Conservation (phyloP, 2,329 filamentous ascomycete genomes). For the Exophiala alcalophila region DNA sequence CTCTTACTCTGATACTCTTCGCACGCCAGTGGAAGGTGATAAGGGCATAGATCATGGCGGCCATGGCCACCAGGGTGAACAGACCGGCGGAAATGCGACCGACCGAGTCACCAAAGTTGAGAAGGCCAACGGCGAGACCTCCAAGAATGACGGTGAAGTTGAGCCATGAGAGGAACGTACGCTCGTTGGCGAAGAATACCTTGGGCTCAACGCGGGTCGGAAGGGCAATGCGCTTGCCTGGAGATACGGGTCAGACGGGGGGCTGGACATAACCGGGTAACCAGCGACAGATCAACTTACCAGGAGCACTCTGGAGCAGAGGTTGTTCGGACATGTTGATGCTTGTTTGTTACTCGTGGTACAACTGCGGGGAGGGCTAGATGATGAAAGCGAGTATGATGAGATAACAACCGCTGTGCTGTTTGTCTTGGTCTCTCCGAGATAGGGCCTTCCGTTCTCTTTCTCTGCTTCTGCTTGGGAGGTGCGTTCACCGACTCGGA, state of each 20-base stretch:
- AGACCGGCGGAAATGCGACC: constrained; percentile 91
- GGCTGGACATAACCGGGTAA: not conserved
- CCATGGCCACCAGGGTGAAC: constrained; percentile 92
- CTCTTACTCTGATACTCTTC: constrained; percentile 83
- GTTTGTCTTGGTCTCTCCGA: not conserved
- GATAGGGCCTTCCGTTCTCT: not conserved
- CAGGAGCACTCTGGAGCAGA: constrained; percentile 88
- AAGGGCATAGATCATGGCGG: constrained; percentile 91
- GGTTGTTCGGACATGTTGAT: constrained; percentile 87
- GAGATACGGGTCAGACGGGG: constrained; percentile 19
- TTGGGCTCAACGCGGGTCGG: constrained; percentile 98
- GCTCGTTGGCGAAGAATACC: constrained; percentile 99
- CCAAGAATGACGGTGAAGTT: constrained; percentile 99
- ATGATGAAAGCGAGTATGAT: not conserved
- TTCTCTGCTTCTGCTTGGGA: not conserved
- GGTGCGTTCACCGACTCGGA: not conserved
- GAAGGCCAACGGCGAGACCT: constrained; percentile 90
- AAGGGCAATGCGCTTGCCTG: constrained; percentile 97
- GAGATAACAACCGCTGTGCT: not conserved
- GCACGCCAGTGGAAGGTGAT: constrained; percentile 97
- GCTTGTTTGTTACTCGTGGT: not conserved
- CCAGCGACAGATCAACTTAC: constrained; percentile 50
- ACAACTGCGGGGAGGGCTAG: too few species aligned
- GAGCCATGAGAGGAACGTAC: constrained; percentile 98
- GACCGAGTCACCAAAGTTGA: constrained; percentile 95